Evolutionary conservation across 768 basidiomycete species (phyloP), one percentile per base, ranked within the genome.

Genomic region (Sporobolomyces roseus): DNA sequence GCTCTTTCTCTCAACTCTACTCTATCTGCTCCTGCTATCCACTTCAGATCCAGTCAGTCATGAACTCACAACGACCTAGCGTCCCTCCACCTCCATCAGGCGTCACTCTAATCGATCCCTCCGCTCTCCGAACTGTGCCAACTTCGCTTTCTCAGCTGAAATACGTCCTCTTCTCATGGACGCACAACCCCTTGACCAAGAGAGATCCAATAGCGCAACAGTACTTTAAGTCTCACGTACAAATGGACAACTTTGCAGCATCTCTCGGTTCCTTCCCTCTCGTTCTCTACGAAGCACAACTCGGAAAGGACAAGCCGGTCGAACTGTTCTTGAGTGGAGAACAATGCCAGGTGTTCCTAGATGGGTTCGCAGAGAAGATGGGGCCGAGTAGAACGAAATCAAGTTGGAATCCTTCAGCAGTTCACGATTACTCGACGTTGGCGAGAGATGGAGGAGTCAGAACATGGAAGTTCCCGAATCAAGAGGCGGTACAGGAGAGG

Each of bases 151-250:
- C 56, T 6, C 64, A 59, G 41, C 49, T 65, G 25, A 65, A 65
- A 23, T 65, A 65, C 43, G 68, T 64, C 25, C 14, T 53, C 27
- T 69, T 69, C 48, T 64, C 63, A 33, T 69, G 68, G 68, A 32
- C 58, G 1, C 35, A 64, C 59, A 60, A 58, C n/a, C 68, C 50
- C 0, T 23, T 65, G 3, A 48, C 59, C 27, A 69, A 69, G 58
- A 41, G 50, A 10, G 68, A 69, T 23, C 51, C 45, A 21, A 38
- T 64, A 46, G 68, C 68, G 0, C 51, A 60, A 30, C 10, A 16
- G 3, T 64, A 32, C 21, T 64, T 69, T 52, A 49, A 49, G 17
- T 14, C 49, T 30, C 19, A 45, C 19, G 49, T 29, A 14, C 63
- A 63, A 35, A 63, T 69, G 43, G 2, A 17, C 8, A 64, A 50